Conservation (phyloP, 352 stramenopile genomes). For the Phytophthora parvispora region DNA sequence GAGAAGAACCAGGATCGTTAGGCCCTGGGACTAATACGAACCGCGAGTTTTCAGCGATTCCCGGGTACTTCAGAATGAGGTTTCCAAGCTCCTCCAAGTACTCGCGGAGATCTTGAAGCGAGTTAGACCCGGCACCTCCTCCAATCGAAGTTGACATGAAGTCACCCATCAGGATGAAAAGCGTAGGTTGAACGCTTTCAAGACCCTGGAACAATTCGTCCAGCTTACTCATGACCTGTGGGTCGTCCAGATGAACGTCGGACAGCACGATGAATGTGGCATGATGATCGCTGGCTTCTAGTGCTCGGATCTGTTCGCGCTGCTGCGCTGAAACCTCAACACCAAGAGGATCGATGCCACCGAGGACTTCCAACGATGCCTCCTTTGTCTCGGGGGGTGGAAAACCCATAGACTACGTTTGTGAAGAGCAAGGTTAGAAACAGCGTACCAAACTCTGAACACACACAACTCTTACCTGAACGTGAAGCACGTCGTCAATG, state of each 20-base stretch:
- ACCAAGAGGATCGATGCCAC: slow-evolving; percentile 83
- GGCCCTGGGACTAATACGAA: slow-evolving; percentile 95
- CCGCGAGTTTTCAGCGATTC: slow-evolving; percentile 82
- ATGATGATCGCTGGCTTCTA: slow-evolving; percentile 88
- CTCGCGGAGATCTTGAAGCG: slow-evolving; percentile 86
- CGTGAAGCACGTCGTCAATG: slow-evolving; percentile 92
- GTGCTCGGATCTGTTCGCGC: slow-evolving; percentile 76
- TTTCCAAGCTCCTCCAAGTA: slow-evolving; percentile 92
- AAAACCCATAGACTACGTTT: slow-evolving; percentile 87
- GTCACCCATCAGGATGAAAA: slow-evolving; percentile 97
- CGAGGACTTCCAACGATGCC: slow-evolving; percentile 79
- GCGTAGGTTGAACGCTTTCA: slow-evolving; percentile 70
- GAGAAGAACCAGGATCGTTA: slow-evolving; percentile 90
- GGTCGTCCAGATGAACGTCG: slow-evolving; percentile 95
- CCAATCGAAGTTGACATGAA: slow-evolving; percentile 90
- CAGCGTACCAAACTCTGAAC: neutral
- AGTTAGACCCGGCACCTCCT: slow-evolving; percentile 69
- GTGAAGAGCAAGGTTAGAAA: neutral
- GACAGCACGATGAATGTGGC: slow-evolving; percentile 95
- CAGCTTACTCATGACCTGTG: slow-evolving; percentile 91
- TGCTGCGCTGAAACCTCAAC: slow-evolving; percentile 86
- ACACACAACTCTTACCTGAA: slow-evolving; percentile 66
- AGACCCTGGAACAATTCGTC: slow-evolving; percentile 92
- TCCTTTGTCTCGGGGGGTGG: slow-evolving; percentile 90
- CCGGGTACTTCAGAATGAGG: slow-evolving; percentile 91